Base-by-base conservation (phyloP, 2,329 filamentous ascomycete genomes). In the Aspergillus caelatus region DNA sequence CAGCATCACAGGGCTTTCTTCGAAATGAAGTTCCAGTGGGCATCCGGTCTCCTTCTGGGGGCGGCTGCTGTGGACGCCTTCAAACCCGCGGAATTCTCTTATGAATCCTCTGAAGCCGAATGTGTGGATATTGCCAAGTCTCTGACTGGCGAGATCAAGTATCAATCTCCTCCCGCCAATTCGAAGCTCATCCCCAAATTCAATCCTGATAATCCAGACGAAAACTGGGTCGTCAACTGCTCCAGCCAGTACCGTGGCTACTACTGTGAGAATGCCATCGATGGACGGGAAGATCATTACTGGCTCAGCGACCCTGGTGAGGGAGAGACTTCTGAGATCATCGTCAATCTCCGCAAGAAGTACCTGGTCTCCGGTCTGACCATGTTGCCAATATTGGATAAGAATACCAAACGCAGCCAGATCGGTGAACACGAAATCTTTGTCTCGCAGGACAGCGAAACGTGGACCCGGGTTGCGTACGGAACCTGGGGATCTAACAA, bases 401-500 rank as follows among this genome's bases (percentile, higher is more conserved):
- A 62, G 21, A 14, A 45, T 19, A 23, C 30, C 12, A 19, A 41
- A 5, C 36, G n/a, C 14, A 57, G 67, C 16, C 67, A 65, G 57
- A 69, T 69, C 46, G 58, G 57, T 43, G 58, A 66, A 21, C 68
- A 70, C 59, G 48, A 36, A 19, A 60, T 65, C 52, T 57, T 6
- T 23, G 34, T 65, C 28, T 52, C 41, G 21, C 36, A 39, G 45
- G 63, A 65, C 28, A 36, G 41, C 14, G 7, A n/a, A 6, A 46
- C 36, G 7, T 70, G 69, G 69, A 60, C 32, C 4, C 56, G 52
- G n/a, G 68, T 71, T 11, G 68, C 69, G 4, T 71, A 71, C 46
- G 68, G 68, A 10, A 64, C 61, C 48, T 71, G 69, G 69, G 65
- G 67, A 30, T 63, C 52, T 11, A 67, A 70, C 57, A 67, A 62